Evolutionary conservation across 176 grass and related monocot species (phyloP).

Genomic region (Ampelocalamus luodianensis): DNA sequence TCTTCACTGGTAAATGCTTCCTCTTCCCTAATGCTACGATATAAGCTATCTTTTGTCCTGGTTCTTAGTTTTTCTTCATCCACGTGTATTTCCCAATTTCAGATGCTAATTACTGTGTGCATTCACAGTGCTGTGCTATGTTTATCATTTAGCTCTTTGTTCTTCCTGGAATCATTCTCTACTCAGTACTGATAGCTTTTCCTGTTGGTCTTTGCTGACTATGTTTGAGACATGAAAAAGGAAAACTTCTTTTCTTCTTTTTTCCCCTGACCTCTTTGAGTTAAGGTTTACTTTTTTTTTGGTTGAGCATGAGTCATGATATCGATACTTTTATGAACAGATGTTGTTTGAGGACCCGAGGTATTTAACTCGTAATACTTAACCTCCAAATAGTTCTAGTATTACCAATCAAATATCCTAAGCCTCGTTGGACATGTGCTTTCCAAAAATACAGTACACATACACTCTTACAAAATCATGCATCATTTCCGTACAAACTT

Average conservation of each 20-base stretch:
- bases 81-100: background rate
- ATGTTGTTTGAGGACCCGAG: too few relatives aligned
- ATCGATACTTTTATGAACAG: too few relatives aligned
- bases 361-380: too few relatives aligned
- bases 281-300: slow-evolving; percentile 17
- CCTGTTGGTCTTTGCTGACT: background rate
- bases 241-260: background rate
- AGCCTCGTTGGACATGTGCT: too few relatives aligned
- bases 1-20: slow-evolving; percentile 82
- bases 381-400: too few relatives aligned
- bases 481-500: too few relatives aligned
- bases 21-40: background rate
- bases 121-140: background rate
- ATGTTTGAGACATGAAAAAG: background rate
- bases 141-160: background rate
- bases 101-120: background rate
- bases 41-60: background rate
- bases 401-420: too few relatives aligned
- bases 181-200: background rate
- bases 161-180: background rate
- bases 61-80: background rate
- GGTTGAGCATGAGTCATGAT: background rate
- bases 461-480: too few relatives aligned
- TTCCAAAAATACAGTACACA: too few relatives aligned
- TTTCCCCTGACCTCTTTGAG: background rate